Evolutionary conservation across 768 basidiomycete species (phyloP).

Genomic region (Flagelloscypha sp.): DNA sequence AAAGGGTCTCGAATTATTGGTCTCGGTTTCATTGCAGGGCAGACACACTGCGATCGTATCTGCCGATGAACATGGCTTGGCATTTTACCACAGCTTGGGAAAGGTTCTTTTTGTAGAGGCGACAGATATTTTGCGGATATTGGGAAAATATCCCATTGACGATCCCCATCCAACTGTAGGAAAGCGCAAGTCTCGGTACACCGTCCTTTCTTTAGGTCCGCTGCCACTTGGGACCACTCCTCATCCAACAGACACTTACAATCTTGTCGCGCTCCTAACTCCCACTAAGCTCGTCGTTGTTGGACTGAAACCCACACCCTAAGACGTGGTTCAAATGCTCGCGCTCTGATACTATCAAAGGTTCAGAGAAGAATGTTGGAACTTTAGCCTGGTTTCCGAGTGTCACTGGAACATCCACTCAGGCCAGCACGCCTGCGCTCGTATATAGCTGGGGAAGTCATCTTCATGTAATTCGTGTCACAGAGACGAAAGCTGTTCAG

Average conservation of each 20-base stretch:
- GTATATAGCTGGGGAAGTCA: conserved; percentile 80
- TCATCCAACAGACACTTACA: conserved; percentile 72
- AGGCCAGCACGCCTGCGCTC: conserved; percentile 50
- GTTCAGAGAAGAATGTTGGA: conserved; percentile 40
- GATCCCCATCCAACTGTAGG: conserved; percentile 23
- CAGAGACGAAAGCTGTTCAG: conserved; percentile 49
- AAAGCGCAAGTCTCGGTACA: conserved; percentile 47
- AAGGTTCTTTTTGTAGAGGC: conserved; percentile 94
- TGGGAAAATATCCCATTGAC: conserved; percentile 80
- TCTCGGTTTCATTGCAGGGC: conserved; percentile 80
- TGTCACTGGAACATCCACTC: conserved; percentile 19
- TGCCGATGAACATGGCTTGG: conserved; percentile 83
- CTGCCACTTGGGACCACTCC: conserved; percentile 70
- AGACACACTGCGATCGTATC: conserved; percentile 90
- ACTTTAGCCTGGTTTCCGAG: conserved; percentile 81
- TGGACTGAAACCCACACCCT: conserved; percentile 82
- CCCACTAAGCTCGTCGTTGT: conserved; percentile 88
- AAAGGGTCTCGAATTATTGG: conserved; percentile 69
- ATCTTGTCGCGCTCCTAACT: conserved; percentile 80
- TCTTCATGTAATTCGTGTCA: conserved; percentile 58
- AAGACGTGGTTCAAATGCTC: conserved; percentile 84
- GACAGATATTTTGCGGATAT: conserved; percentile 85
- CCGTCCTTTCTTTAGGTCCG: conserved; percentile 71
- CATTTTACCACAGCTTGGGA: conserved; percentile 92
- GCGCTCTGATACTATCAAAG: conserved; percentile 44